Base-by-base conservation (phyloP, 2,329 filamentous ascomycete species). In the Davidsoniella virescens region DNA sequence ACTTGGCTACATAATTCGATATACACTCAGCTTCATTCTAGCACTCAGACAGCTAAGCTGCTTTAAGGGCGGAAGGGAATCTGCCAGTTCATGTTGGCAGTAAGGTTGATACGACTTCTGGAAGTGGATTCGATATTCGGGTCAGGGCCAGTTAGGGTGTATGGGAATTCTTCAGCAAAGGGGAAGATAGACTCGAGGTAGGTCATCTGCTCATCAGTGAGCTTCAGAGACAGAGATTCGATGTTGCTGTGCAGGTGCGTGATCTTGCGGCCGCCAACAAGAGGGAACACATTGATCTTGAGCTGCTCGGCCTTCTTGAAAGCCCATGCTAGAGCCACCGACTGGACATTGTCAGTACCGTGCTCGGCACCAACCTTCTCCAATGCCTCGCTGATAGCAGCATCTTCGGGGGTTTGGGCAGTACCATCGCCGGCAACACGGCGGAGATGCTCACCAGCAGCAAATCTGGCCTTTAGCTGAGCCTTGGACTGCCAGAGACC, bases 351-450 rank as follows among this genome's bases (percentile, higher is more conserved):
- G 1, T 57, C 75, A 48, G 70, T 65, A 1, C 72, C 71, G 56
- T 79, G 73, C 53, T 70, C 66, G 6, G 69, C 67, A 0, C 75
- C 77, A 6, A 84, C 70, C 56, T 75, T 69, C 23, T 73, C 77
- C 0, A 87, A 67, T 0, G 75, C 75, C 25, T 67, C 69, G 47
- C 72, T 75, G 33, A 78, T 67, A 49, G 68, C 69, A 5, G 60
- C 62, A 51, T 76, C 72, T 0, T 72, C 65, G 25, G 74, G 70
- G 2, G 65, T 67, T 53, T 73, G 60, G 39, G 54, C 47, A 54
- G 64, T 54, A 16, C 43, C 48, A 23, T 36, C 36, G 37, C 8
- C 1, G 2, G 58, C 51, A n/a, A 61, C 45, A 33, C n/a, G 50
- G 55, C 57, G 66, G 55, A 62, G 63, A 50, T 62, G 64, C 59